A percentile compares a stretch with the other conserved stretches of the same genome.
These are phyloP conservation scores for Penicillium herquei DNA, from an alignment of 495 filamentous ascomycete genomes.

Conservation along the genomic window DNA sequence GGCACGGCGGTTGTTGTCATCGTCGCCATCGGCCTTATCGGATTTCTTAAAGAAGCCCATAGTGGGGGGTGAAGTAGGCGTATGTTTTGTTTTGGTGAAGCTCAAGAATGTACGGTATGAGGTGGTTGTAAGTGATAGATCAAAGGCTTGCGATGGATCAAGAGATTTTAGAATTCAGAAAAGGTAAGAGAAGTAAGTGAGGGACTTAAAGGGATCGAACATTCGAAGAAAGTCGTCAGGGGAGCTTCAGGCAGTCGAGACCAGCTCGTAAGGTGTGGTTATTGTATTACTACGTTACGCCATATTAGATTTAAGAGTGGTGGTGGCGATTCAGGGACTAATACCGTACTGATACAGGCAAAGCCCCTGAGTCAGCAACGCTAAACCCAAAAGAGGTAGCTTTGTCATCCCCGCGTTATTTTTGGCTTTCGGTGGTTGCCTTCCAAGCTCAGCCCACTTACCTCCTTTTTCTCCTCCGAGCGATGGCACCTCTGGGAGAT, in stretches of 20 bases:
- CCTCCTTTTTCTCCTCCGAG: constrained; percentile 10
- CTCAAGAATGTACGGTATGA: background rate
- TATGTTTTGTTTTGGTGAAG: background rate
- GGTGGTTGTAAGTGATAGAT: background rate
- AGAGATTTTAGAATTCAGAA: too few species aligned
- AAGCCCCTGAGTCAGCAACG: constrained; percentile 7
- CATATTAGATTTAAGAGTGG: background rate
- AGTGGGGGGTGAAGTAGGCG: constrained; percentile 16
- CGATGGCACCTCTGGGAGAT: constrained; percentile 71
- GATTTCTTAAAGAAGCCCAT: constrained; percentile 71
- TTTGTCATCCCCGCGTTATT: constrained; percentile 20
- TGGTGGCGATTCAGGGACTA: background rate
- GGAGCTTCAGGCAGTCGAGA: constrained; percentile 25
- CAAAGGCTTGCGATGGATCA: too few species aligned
- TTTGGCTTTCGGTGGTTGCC: constrained; percentile 21
- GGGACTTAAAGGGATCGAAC: background rate
- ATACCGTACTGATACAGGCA: constrained; percentile 19
- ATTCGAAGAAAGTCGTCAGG: constrained; percentile 16
- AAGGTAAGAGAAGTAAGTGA: background rate
- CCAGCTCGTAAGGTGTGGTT: constrained; percentile 7
- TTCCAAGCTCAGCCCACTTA: constrained; percentile 15
- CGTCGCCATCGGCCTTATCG: constrained; percentile 60
- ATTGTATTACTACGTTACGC: background rate
- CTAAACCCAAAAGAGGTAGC: constrained; percentile 18
- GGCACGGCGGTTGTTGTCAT: constrained; percentile 56